Base-by-base conservation (phyloP, 2,329 filamentous ascomycete species). In the Magnaporthiopsis rhizophila region DNA sequence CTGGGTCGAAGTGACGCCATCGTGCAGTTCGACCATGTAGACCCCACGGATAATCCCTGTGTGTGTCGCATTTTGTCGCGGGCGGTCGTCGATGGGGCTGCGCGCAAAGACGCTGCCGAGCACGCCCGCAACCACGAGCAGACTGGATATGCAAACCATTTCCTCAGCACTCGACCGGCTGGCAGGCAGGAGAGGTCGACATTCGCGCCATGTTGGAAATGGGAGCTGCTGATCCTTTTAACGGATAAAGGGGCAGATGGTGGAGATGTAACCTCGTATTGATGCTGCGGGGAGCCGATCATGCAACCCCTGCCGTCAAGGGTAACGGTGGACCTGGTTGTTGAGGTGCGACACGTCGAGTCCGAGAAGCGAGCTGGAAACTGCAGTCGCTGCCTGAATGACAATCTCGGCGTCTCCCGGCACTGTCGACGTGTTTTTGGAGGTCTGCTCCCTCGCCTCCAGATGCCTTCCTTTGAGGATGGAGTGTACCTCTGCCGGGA, bases 11-110 rank as follows among this genome's bases (percentile, higher is more conserved):
- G 58, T 60, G 58, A 36, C 58, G 18, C 64, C 64, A 26, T 67
- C 68, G 7, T 65, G 53, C 15, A 71, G 69, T 58, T 71, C 70
- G 50, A 71, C 70, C 21, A 71, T 67, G 60, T 67, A 67, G 21
- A 64, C 45, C 4, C 61, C 61, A 30, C 21, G 36, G 26, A 62
- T 38, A 24, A 59, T 32, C 3, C 8, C 34, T 8, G 28, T 15
- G 12, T 32, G 30, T 34, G 21, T 60, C 58, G 32, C 30, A 60
- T n/a, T 36, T 12, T 30, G 28, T 12, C 6, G 28, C 5, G 21
- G 4, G 3, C 13, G 28, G 58, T 28, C 28, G 34, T 59, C n/a
- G 28, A 34, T 34, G 13, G 58, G 58, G 28, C 3, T 21, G 18
- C 12, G 58, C 24, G 12, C 58, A 59, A 28, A 34, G 15, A 15